Evolutionary conservation across 768 basidiomycete species (phyloP), one percentile per base, ranked within the genome.

Genomic region (Podaxis sp.): DNA sequence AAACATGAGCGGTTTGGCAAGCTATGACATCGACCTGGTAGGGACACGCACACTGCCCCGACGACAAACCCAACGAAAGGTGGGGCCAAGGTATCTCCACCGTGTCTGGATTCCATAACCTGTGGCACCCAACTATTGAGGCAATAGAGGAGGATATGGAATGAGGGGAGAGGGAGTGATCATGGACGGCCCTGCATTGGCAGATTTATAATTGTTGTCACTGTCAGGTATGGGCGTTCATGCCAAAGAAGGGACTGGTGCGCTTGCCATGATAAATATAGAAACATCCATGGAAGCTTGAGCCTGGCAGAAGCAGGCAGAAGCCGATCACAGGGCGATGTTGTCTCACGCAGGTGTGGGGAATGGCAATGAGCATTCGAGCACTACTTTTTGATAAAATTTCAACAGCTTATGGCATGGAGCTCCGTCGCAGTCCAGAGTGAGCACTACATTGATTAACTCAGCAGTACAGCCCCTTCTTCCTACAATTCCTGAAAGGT

Each of bases 41-140:
- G 10, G 33, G 33, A 10, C 8, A 52, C 60, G 11, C 12, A 62
- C 60, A 37, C 53, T 20, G 52, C 48, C 10, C 60, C 60, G 22
- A 54, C 33, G 5, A 46, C 41, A 20, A 55, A 62, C 5, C 60
- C 60, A 15, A 62, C 41, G 22, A 62, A 59, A 5, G 58, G 58
- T n/a, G 48, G 36, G n/a, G 58, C 49, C 13, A 59, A 51, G 7
- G 48, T 28, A 12, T 59, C 58, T 24, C 48, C 36, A 13, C 24
- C 20, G 3, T 38, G 22, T 22, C 11, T 51, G 26, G 49, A 24
- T 15, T 26, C 20, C 58, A 59, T 59, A 15, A 11, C 5, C 22
- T 50, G 49, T 44, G 4, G 22, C 8, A 40, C 11, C 6, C 8
- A 7, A 8, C 13, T 24, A 24, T 13, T 22, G 12, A 24, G 3